Evolutionary conservation across 1,284 basidiomycete genomes (phyloP).

Genomic region (Pyrrhoderma lamaoense): DNA sequence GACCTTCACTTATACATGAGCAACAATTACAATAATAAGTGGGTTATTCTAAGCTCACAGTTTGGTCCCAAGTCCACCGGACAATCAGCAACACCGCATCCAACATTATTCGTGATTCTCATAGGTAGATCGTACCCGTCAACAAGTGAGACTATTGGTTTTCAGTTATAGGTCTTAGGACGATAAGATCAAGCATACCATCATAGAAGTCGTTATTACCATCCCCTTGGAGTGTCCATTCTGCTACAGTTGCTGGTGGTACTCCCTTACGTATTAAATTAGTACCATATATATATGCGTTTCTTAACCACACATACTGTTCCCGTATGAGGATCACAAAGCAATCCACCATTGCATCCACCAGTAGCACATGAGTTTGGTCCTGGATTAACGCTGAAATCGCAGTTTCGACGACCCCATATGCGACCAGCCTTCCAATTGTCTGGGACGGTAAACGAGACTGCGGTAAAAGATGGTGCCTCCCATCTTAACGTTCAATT

Average conservation of each 20-base stretch:
- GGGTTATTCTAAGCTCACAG: conserved; percentile 27
- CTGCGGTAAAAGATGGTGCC: conserved; percentile 19
- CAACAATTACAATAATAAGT: background rate
- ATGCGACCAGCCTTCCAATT: conserved; percentile 28
- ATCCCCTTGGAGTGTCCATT: conserved; percentile 41
- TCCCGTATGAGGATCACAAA: conserved; percentile 28
- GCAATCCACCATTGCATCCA: conserved; percentile 41
- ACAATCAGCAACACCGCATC: conserved; percentile 47
- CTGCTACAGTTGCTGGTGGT: conserved; percentile 54
- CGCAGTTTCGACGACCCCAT: conserved; percentile 42
- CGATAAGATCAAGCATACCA: conserved; percentile 25
- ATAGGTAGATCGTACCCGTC: conserved; percentile 57
- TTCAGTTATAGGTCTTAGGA: conserved; percentile 6
- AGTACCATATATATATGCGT: conserved; percentile 27
- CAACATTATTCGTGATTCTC: conserved; percentile 42
- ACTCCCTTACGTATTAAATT: conserved; percentile 34
- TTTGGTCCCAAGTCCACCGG: conserved; percentile 44
- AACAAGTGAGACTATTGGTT: conserved; percentile 37
- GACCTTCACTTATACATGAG: conserved; percentile 31
- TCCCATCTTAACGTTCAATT: conserved; percentile 23
- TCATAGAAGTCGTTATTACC: conserved; percentile 41
- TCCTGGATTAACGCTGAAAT: conserved; percentile 35
- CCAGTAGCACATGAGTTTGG: conserved; percentile 36
- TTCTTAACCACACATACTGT: conserved; percentile 22
- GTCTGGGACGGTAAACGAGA: conserved; percentile 24